Conservation (phyloP, 2,329 filamentous ascomycete species). For the Sporothrix brasiliensis region DNA sequence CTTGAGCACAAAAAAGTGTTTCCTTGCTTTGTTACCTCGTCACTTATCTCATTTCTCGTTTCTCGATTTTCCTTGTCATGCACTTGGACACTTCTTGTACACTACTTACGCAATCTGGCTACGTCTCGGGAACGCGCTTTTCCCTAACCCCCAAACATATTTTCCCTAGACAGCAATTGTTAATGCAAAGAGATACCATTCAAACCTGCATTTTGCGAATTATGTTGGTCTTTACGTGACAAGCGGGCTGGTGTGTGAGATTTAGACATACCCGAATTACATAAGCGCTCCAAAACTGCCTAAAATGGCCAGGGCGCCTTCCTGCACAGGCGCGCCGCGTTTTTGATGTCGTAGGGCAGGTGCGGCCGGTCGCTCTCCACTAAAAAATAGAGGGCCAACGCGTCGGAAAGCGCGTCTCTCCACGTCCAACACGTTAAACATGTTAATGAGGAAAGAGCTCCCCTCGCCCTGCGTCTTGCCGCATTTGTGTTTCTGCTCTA, state of each 20-base stretch:
- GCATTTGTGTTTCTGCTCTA: neutral
- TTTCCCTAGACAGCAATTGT: slow-evolving; percentile 15
- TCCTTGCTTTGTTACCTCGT: neutral
- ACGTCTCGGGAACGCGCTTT: neutral
- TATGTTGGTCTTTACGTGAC: too few species aligned
- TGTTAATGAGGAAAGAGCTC: slow-evolving; percentile 23
- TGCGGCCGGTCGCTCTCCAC: slow-evolving; percentile 23
- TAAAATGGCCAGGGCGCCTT: neutral
- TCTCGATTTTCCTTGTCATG: neutral
- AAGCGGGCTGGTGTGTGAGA: too few species aligned
- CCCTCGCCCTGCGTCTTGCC: slow-evolving; percentile 1
- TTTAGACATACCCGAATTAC: neutral
- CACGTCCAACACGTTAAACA: slow-evolving; percentile 16
- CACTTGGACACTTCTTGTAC: slow-evolving; percentile 21
- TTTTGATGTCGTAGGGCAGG: slow-evolving; percentile 26
- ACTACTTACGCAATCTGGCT: slow-evolving; percentile 2
- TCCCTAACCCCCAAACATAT: neutral
- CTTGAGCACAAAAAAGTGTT: slow-evolving; percentile 23
- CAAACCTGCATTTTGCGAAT: neutral
- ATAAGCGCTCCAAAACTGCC: slow-evolving; percentile 12
- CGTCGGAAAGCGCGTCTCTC: slow-evolving; percentile 31
- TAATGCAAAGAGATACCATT: slow-evolving; percentile 27
- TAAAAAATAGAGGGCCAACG: slow-evolving; percentile 26
- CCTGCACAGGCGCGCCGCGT: slow-evolving; percentile 24
- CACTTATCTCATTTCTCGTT: neutral